Evolutionary conservation across 2,329 filamentous ascomycete species (phyloP).

Genomic region (Alternaria gansuensis): DNA sequence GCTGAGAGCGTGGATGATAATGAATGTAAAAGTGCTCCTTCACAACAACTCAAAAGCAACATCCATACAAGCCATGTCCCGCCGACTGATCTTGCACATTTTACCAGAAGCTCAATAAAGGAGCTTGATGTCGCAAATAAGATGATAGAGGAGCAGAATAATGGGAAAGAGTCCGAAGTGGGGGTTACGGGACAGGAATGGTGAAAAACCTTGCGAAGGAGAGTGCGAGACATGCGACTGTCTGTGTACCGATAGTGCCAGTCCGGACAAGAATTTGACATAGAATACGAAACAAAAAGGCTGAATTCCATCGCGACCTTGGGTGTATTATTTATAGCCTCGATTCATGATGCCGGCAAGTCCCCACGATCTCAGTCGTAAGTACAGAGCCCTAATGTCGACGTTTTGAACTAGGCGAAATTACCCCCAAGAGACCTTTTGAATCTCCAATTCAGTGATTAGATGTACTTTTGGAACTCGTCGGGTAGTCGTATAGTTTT

Average conservation of each 20-base stretch:
- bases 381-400: no score
- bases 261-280: not conserved
- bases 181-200: not conserved
- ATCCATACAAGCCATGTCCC: not conserved
- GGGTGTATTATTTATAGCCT: no score
- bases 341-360: no score
- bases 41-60: not conserved
- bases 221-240: not conserved
- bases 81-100: not conserved
- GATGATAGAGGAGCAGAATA: not conserved
- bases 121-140: not conserved
- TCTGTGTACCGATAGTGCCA: not conserved
- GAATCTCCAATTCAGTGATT: no score
- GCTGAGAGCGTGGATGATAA: not conserved
- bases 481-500: no score
- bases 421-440: no score
- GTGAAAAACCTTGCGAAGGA: not conserved
- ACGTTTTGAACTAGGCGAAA: no score
- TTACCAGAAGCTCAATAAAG: not conserved
- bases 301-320: no score
- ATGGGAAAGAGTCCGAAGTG: fast-evolving
- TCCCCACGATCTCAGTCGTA: no score
- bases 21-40: not conserved
- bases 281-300: not conserved
- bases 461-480: no score